Evolutionary conservation across 345 rosid genomes (phyloP), one percentile per base, ranked within the genome.

Genomic region (Citrus unshiu): DNA sequence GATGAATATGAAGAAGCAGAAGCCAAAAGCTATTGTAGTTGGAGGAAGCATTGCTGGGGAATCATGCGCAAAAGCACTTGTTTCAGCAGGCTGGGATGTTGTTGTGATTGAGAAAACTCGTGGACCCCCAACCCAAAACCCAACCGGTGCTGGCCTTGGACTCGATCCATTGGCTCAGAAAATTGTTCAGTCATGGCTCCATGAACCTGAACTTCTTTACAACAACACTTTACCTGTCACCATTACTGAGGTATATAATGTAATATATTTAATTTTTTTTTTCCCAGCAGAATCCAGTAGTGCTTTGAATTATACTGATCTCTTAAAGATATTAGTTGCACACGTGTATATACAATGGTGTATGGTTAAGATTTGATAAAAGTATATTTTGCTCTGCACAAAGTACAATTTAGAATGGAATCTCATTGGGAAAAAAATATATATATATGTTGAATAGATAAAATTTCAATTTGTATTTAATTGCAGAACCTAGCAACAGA

Each of bases 31-130:
- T 22, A 75, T 92, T 59, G 84, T 89, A 0, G 87, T 90, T 18
- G 97, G 95, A 72, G 97, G 98, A 68, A 90, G 97, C 85, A 87
- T 92, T 77, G 97, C 89, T 0, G 98, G 95, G 18, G 34, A 88
- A 67, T 89, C 96, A 29, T 85, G 92, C 77, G 92, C 93, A 21
- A 94, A 88, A 78, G 81, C 95, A 30, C 88, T 91, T 61, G 70
- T 83, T 37, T 86, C 68, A 77, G 91, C 90, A 4, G 94, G 91
- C 7, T 91, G 92, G 93, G 86, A 91, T 25, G 90, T 91, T 12
- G 22, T 84, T 19, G 89, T 92, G 1, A 74, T 91, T 10, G 98
- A 92, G 89, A 92, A 91, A 77, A 78, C 90, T 0, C 14, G 40
- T 13, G 66, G 83, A 61, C 89, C 94, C 19, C 93, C 93, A 0